A percentile compares a stretch with the other conserved stretches of the same genome.
phyloP scores from a whole-genome alignment of 148 eudicot genomes.

The Fagopyrum homotropicum region DNA sequence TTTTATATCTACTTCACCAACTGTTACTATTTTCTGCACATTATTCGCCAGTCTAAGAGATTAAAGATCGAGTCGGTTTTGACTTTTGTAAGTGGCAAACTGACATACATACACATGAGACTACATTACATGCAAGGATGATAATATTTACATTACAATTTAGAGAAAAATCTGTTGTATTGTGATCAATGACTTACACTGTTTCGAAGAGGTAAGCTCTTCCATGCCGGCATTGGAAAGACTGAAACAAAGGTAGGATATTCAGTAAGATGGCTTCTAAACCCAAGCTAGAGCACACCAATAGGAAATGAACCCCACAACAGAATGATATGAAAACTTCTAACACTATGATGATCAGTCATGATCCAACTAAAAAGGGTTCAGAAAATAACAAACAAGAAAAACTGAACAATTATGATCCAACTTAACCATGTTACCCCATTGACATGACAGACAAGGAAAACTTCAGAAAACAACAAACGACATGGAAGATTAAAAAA shows the following conservation, averaged over 20 bases:
- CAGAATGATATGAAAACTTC: background rate
- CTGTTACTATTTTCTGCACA: background rate
- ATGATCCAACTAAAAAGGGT: background rate
- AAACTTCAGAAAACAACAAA: too few species aligned
- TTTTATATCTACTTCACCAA: background rate
- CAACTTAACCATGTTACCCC: too few species aligned
- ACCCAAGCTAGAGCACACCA: background rate
- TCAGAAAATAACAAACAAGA: background rate
- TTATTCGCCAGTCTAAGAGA: too few species aligned
- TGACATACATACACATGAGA: background rate
- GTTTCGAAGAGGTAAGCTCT: constrained; percentile 78
- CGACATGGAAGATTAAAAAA: background rate
- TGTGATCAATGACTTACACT: constrained; percentile 44
- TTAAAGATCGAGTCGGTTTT: too few species aligned
- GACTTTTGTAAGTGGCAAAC: too few species aligned
- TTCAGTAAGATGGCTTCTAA: background rate
- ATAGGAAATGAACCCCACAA: background rate
- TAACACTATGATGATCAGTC: background rate
- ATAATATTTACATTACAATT: background rate
- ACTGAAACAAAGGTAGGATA: constrained; percentile 37
- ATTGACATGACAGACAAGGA: too few species aligned
- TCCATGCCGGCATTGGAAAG: constrained; percentile 67
- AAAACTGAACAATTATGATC: too few species aligned
- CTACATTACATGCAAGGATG: background rate
- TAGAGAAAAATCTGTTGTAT: background rate